Evolutionary conservation across 2,329 filamentous ascomycete species (phyloP).

Genomic region (Penicillium hordei): DNA sequence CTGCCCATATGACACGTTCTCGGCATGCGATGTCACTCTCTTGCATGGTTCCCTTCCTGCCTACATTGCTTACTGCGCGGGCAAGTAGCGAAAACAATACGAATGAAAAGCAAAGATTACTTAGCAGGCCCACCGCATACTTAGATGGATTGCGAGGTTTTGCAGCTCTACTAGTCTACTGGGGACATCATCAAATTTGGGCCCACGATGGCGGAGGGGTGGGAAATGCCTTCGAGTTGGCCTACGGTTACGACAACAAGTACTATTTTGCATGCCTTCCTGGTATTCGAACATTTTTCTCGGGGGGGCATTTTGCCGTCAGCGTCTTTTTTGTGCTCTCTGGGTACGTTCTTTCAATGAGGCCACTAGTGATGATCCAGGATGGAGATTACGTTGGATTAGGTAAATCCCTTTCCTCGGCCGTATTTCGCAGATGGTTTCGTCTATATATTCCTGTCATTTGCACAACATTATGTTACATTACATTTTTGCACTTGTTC

Average conservation of each 20-base stretch:
- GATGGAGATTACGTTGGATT: conserved; percentile 41
- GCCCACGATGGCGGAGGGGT: conserved; percentile 47
- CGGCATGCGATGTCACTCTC: background rate
- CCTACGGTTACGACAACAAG: conserved; percentile 46
- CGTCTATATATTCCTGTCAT: conserved; percentile 55
- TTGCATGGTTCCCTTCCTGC: background rate
- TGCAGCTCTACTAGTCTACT: conserved; percentile 65
- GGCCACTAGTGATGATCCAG: conserved; percentile 47
- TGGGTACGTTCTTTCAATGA: conserved; percentile 53
- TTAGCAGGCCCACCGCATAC: conserved; percentile 54
- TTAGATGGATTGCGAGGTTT: conserved; percentile 67
- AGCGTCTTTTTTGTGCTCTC: conserved; percentile 55
- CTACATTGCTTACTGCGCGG: background rate
- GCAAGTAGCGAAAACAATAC: background rate
- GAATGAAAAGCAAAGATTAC: conserved; percentile 1
- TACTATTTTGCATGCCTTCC: conserved; percentile 57
- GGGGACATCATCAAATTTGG: conserved; percentile 62
- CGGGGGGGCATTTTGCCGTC: conserved; percentile 62
- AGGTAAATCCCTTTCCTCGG: conserved; percentile 48
- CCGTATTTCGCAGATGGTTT: conserved; percentile 53
- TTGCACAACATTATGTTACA: conserved; percentile 54
- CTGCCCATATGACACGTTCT: background rate
- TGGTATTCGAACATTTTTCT: conserved; percentile 59
- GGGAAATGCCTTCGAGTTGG: conserved; percentile 51
- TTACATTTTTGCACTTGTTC: conserved; percentile 56